Evolutionary conservation across 2,329 filamentous ascomycete genomes (phyloP).

Genomic region (Penicillium sp.): DNA sequence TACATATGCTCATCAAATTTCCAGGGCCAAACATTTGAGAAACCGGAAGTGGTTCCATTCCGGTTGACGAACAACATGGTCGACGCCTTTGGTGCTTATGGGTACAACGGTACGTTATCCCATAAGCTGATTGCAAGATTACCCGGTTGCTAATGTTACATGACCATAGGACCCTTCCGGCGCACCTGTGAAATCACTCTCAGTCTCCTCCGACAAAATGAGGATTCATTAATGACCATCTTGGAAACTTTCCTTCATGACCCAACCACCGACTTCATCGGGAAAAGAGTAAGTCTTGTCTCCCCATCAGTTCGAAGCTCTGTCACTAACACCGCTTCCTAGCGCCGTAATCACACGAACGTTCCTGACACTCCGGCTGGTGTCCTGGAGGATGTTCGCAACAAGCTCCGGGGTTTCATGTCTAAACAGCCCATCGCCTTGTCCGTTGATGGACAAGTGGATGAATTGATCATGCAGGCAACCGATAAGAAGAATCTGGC

Average conservation of each 20-base stretch:
- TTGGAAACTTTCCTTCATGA: constrained; percentile 97
- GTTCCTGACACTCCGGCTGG: constrained; percentile 70
- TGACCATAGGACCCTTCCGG: constrained; percentile 68
- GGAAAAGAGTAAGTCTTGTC: constrained; percentile 57
- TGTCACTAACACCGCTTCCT: background rate
- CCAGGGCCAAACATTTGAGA: constrained; percentile 82
- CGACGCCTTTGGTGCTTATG: constrained; percentile 92
- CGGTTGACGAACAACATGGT: constrained; percentile 98
- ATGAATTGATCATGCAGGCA: constrained; percentile 87
- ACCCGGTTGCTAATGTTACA: constrained; percentile 4
- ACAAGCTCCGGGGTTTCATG: constrained; percentile 82
- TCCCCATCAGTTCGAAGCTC: background rate
- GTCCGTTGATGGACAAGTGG: constrained; percentile 95
- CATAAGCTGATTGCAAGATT: background rate
- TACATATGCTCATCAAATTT: constrained; percentile 12
- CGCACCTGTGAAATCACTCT: constrained; percentile 89
- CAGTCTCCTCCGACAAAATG: constrained; percentile 79
- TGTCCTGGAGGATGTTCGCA: constrained; percentile 84
- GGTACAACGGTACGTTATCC: constrained; percentile 67
- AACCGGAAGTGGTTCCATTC: constrained; percentile 93
- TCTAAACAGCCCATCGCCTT: constrained; percentile 87
- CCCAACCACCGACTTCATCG: constrained; percentile 89
- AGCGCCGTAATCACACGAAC: constrained; percentile 53
- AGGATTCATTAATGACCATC: constrained; percentile 96
- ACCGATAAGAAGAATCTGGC: constrained; percentile 77